Base-by-base conservation (phyloP, 202 grass and related monocot genomes). In the Bolboschoenoplectus hybrid region DNA sequence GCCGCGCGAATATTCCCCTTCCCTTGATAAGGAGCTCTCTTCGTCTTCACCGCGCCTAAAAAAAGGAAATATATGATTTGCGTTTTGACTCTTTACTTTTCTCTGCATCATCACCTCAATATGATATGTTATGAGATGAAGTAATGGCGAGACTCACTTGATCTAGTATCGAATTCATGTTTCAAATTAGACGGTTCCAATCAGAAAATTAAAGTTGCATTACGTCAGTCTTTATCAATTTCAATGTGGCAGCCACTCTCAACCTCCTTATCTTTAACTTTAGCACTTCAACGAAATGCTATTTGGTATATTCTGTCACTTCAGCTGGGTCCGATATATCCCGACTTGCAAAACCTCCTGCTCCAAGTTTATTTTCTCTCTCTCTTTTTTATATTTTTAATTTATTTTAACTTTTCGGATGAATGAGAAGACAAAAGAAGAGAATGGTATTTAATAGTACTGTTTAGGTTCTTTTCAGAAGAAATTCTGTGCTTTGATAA, bases 1-100 rank as follows among this genome's bases (percentile, higher is more conserved):
- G 75, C 52, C 34, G 52, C 35, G 52, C 52, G 47, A 74, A 74
- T 85, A 71, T 58, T 85, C 67, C 32, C 47, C 34, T 50, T 52
- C 51, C 7, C 34, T 79, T 58, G 69, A 73, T 49, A 47, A 49
- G 7, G 44, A 20, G 35, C 74, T 56, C 38, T 58, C 47, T 36
- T 56, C 50, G 11, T 10, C 53, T 44, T 44, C 43, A 26, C 26
- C 26, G 26, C 26, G 26, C 26, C 26, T 26, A 26, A 26, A 26
- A 26, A 26, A 26, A 26, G 0, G 0, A 26, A 26, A 26, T 26
- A 26, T 26, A 26, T 26, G 26, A 26, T 26, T 26, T 26, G 26
- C 26, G 26, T 26, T 26, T 26, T 26, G 26, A 26, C 26, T 26
- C 26, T 26, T 26, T 26, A 26, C 26, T 26, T 26, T 26, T 26